Evolutionary conservation across 2,329 filamentous ascomycete species (phyloP).

Genomic region (Claviceps cyperi): DNA sequence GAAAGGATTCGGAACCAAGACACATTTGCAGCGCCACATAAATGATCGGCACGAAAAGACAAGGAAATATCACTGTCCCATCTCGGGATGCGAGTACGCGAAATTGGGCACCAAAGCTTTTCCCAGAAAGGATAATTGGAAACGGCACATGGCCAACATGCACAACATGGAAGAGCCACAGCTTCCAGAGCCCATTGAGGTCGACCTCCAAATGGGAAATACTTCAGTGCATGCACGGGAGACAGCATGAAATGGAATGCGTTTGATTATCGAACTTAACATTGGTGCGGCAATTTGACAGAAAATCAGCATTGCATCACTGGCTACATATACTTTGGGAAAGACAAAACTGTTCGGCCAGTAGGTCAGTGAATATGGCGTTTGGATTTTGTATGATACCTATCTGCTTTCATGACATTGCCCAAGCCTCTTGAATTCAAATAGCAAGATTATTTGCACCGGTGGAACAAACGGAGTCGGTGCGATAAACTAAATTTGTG

Average conservation of each 20-base stretch:
- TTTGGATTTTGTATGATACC: neutral
- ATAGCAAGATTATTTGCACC: neutral
- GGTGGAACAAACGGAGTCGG: neutral
- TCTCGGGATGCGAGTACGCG: slow-evolving; percentile 41
- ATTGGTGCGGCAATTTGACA: neutral
- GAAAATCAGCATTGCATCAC: neutral
- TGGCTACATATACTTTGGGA: no score
- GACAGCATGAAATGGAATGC: neutral
- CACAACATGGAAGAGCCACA: slow-evolving; percentile 29
- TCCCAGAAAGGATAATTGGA: slow-evolving; percentile 48
- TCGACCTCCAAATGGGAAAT: slow-evolving; percentile 22
- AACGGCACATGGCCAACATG: slow-evolving; percentile 47
- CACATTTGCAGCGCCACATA: slow-evolving; percentile 45
- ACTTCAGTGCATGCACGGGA: neutral
- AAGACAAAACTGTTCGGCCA: neutral
- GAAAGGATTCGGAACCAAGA: slow-evolving; percentile 46
- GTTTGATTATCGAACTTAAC: slow-evolving; percentile 18
- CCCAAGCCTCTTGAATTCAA: no score
- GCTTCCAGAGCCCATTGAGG: slow-evolving; percentile 28
- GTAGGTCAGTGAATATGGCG: neutral
- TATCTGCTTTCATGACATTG: neutral
- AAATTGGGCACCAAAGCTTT: slow-evolving; percentile 42
- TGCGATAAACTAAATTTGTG: neutral
- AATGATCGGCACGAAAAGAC: slow-evolving; percentile 48
- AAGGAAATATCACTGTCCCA: slow-evolving; percentile 43